phyloP scores from a whole-genome alignment of 2,329 filamentous ascomycete species.

The Cladosporium phlei region DNA sequence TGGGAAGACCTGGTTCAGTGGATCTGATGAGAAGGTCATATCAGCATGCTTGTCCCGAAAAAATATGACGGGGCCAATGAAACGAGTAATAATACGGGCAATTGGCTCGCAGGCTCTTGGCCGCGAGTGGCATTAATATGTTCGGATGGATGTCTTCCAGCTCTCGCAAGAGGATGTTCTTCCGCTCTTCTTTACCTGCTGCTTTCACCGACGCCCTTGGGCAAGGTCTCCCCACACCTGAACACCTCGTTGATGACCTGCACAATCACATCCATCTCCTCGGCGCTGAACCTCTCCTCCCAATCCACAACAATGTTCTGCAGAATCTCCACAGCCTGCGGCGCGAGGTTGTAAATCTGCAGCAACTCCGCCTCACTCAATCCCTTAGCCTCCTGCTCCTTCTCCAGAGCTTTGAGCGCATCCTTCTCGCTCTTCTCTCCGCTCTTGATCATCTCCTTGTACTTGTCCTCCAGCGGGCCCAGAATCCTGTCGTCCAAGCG shows the following conservation, averaged over 20 bases:
- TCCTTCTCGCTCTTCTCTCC: constrained; percentile 23
- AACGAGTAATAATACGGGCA: no score
- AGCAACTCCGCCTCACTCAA: constrained; percentile 33
- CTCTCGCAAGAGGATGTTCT: no score
- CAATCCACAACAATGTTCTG: constrained; percentile 34
- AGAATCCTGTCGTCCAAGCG: constrained; percentile 25
- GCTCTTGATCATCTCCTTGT: constrained; percentile 18
- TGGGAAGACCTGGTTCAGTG: no score
- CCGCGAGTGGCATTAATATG: no score
- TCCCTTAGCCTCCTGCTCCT: constrained; percentile 29
- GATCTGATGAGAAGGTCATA: no score
- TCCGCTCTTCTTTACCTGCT: no score
- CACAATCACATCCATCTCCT: constrained; percentile 31
- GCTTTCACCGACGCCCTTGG: no score
- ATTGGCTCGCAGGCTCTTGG: no score
- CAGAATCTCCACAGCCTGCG: constrained; percentile 29
- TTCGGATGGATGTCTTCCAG: no score
- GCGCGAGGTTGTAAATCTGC: constrained; percentile 32
- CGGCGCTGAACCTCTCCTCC: constrained; percentile 29
- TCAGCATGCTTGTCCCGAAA: no score
- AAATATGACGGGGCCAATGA: no score
- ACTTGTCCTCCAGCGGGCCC: constrained; percentile 25
- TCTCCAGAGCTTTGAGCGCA: constrained; percentile 24
- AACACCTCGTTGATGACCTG: constrained; percentile 25
- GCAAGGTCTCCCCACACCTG: constrained; percentile 15